Evolutionary conservation across 257 asterid species (phyloP).

Genomic region (Prunella vulgaris): DNA sequence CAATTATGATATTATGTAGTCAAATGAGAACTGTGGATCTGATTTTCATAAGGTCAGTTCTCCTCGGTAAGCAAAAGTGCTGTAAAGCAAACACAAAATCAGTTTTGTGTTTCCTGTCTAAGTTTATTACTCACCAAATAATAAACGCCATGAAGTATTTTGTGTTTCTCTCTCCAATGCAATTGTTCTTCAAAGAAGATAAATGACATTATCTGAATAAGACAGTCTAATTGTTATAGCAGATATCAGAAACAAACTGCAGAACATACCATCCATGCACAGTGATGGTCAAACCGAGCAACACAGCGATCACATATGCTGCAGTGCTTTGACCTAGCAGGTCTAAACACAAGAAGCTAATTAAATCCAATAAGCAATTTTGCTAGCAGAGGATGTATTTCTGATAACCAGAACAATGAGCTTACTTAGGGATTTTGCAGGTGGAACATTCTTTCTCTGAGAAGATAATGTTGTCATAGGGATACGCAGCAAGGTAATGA

Average conservation of each 20-base stretch:
- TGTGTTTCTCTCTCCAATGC: conserved; percentile 95
- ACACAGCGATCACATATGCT: conserved; percentile 90
- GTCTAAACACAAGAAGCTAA: conserved; percentile 40
- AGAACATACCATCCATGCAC: conserved; percentile 95
- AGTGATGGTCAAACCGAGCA: conserved; percentile 98
- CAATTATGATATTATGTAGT: background rate
- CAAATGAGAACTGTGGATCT: background rate
- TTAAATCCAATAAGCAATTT: conserved; percentile 19
- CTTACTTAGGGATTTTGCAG: conserved; percentile 95
- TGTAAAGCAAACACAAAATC: background rate
- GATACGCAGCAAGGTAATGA: conserved; percentile 77
- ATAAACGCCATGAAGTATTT: conserved; percentile 96
- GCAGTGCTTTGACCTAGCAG: conserved; percentile 98
- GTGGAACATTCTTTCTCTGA: conserved; percentile 82
- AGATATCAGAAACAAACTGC: conserved; percentile 18
- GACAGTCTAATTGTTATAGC: conserved; percentile 2
- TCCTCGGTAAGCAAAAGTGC: background rate
- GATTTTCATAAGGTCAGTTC: background rate
- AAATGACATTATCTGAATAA: conserved; percentile 14
- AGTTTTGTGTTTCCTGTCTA: conserved; percentile 9
- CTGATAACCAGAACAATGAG: conserved; percentile 18
- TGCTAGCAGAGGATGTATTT: background rate
- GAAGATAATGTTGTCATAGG: conserved; percentile 79
- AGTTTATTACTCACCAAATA: conserved; percentile 66
- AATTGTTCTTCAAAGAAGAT: conserved; percentile 68